These are phyloP conservation scores for Geranomyces michiganensis DNA, from an alignment of 192 early-diverging fungal species.

Conservation along the genomic window DNA sequence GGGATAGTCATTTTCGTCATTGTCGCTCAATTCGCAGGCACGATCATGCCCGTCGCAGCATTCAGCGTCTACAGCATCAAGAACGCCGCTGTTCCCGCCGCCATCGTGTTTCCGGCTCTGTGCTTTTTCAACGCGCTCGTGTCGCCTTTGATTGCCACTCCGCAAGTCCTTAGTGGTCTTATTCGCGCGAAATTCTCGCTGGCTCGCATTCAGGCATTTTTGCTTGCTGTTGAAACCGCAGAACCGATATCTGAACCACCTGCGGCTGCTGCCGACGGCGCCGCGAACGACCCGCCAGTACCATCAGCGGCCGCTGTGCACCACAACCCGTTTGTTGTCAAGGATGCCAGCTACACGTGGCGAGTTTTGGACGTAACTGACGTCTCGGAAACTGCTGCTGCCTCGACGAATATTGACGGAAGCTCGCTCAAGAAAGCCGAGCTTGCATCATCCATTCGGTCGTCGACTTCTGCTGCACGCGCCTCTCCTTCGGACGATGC, in stretches of 20 bases:
- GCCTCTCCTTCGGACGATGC: too few relatives aligned
- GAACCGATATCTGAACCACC: conserved; percentile 3
- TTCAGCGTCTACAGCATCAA: conserved; percentile 29
- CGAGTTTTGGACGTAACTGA: too few relatives aligned
- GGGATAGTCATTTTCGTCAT: conserved; percentile 10
- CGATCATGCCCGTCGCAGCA: conserved; percentile 16
- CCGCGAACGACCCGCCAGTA: too few relatives aligned
- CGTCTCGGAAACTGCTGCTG: too few relatives aligned
- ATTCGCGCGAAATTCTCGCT: neutral
- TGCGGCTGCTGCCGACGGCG: too few relatives aligned
- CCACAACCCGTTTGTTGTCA: too few relatives aligned
- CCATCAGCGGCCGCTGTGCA: too few relatives aligned
- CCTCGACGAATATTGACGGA: too few relatives aligned
- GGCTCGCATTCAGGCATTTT: conserved; percentile 1
- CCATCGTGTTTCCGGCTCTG: conserved; percentile 38
- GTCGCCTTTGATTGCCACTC: conserved; percentile 33
- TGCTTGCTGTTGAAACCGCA: conserved; percentile 2
- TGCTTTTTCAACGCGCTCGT: conserved; percentile 32
- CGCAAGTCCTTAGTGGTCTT: conserved; percentile 1
- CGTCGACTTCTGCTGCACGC: too few relatives aligned
- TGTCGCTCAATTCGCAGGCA: conserved; percentile 31
- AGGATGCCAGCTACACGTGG: too few relatives aligned
- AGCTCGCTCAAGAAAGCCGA: too few relatives aligned
- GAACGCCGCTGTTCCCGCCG: conserved; percentile 17
- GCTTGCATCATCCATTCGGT: too few relatives aligned